Base-by-base conservation (phyloP, 2,329 filamentous ascomycete genomes). In the Fusarium austroafricanum region DNA sequence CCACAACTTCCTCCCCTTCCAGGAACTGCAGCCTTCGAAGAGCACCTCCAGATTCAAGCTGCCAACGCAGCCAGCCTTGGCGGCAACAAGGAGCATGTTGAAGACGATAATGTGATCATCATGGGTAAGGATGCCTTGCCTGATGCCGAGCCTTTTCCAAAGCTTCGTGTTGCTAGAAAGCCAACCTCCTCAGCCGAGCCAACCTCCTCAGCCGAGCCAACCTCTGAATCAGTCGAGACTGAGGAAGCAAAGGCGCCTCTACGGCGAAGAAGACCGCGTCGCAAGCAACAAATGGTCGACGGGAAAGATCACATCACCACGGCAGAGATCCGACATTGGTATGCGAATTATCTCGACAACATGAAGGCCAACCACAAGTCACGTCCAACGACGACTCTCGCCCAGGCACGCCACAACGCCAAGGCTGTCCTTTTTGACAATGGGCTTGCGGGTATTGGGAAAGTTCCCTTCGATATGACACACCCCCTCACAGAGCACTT, bases 361-460 rank as follows among this genome's bases (percentile, higher is more conserved):
- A 94, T 92, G 87, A 70, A 77, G 28, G 75, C 69, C 18, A 67
- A 65, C 38, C 73, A 63, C 55, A 78, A 77, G 52, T 62, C 57
- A 54, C 72, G 42, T 5, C 65, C 70, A 31, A 58, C 56, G 10
- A 71, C 74, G 33, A 77, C 77, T 1, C 45, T 59, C 12, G 68
- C 75, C 5, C 79, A 82, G 65, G 80, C 83, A n/a, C 82, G 75
- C 59, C 79, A 75, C 55, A 79, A 77, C 40, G 79, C 79, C 10
- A 38, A 64, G 10, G 61, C 60, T 2, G 58, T 78, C 23, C 50
- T 81, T 21, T 77, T 77, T 35, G 67, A 60, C n/a, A 73, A 77
- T 54, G 79, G 79, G 12, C 70, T 82, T n/a, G 77, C 77, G n/a
- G 59, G 76, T 17, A 29, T 70, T 28, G 67, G 63, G 14, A 68